Conservation (phyloP, 805 yeast species). For the Cyberlindnera samutprakarnensis region DNA sequence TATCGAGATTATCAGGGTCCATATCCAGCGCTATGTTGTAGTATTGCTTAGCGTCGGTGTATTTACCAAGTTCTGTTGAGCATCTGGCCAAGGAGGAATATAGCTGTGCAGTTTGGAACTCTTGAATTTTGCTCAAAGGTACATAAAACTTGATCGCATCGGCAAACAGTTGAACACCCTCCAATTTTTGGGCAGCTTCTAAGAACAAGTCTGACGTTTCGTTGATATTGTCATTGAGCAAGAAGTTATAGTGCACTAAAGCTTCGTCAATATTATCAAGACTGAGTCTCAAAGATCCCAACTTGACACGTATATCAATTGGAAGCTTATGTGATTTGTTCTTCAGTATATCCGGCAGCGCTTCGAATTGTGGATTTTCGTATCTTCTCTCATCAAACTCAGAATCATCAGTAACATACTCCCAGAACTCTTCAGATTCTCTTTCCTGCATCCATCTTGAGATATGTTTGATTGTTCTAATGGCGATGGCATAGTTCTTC, state of each 20-base stretch:
- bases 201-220: constrained; percentile 66
- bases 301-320: constrained; percentile 76
- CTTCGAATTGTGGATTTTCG: constrained; percentile 36
- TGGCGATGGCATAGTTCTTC: constrained; percentile 55
- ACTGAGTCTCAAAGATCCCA: constrained; percentile 68
- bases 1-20: constrained; percentile 62
- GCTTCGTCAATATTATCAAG: constrained; percentile 65
- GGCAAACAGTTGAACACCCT: constrained; percentile 58
- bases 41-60: constrained; percentile 52
- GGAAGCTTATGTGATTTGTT: constrained; percentile 49
- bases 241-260: constrained; percentile 52
- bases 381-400: constrained; percentile 76
- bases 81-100: constrained; percentile 63
- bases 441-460: constrained; percentile 81
- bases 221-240: constrained; percentile 47
- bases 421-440: constrained; percentile 40
- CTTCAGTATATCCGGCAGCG: constrained; percentile 30
- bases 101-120: constrained; percentile 40
- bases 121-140: constrained; percentile 50
- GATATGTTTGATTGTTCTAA: constrained; percentile 57
- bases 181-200: constrained; percentile 71
- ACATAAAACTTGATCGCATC: constrained; percentile 67
- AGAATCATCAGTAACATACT: constrained; percentile 50
- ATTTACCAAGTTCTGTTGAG: constrained; percentile 64
- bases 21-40: constrained; percentile 45